Evolutionary conservation across 2,329 filamentous ascomycete species (phyloP).

Genomic region (Fusarium humuli): DNA sequence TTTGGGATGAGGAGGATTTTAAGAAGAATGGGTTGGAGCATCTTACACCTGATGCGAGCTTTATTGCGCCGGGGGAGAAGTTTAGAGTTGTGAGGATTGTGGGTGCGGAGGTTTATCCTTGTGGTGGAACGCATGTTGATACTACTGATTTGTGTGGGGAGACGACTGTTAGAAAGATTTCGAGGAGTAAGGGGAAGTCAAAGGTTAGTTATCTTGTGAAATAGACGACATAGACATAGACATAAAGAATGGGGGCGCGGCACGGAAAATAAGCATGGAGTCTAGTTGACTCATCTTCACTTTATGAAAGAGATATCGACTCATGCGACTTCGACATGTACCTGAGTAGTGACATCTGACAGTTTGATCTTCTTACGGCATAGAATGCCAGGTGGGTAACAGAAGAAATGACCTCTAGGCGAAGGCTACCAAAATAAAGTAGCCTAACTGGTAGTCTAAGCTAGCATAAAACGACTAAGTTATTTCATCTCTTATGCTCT

Average conservation of each 20-base stretch:
- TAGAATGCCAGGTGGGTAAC: no score
- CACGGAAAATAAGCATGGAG: background rate
- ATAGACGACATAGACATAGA: slow-evolving; percentile 4
- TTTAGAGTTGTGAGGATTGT: slow-evolving; percentile 77
- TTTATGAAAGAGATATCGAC: no score
- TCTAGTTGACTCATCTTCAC: no score
- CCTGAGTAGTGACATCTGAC: no score
- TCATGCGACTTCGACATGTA: no score
- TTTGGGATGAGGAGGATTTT: slow-evolving; percentile 75
- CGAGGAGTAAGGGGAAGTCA: slow-evolving; percentile 43
- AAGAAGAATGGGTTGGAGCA: slow-evolving; percentile 63
- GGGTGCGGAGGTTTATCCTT: slow-evolving; percentile 77
- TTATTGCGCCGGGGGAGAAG: slow-evolving; percentile 56
- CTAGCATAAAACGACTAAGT: no score
- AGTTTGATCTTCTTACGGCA: no score
- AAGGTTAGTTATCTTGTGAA: slow-evolving; percentile 42
- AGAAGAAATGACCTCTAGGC: no score
- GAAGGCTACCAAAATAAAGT: no score
- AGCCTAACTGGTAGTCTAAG: no score
- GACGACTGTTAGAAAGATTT: slow-evolving; percentile 74
- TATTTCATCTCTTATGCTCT: no score
- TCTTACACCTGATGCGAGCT: slow-evolving; percentile 63
- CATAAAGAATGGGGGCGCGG: no score
- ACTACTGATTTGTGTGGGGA: slow-evolving; percentile 68
- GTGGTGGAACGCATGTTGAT: slow-evolving; percentile 79